Conservation (phyloP, 129 eudicot genomes). For the Centrapalus pauciflorus region DNA sequence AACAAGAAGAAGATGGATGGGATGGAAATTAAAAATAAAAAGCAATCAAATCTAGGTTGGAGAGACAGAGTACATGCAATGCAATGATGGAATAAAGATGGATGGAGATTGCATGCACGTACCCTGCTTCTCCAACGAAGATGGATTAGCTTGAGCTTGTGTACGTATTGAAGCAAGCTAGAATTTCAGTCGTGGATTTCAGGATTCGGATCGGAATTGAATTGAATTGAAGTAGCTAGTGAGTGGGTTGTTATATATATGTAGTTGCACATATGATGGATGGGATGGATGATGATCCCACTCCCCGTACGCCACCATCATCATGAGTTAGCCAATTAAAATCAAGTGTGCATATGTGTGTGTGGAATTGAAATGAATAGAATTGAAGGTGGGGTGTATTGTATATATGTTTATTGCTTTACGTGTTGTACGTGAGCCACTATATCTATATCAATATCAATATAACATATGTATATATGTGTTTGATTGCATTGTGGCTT, state of each 20-base stretch:
- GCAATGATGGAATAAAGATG: too few species aligned
- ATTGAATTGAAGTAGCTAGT: too few species aligned
- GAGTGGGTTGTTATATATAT: constrained; percentile 20
- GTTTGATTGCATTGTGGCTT: constrained; percentile 23
- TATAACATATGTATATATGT: too few species aligned
- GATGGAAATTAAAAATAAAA: background rate
- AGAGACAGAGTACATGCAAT: constrained; percentile 23
- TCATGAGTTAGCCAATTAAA: constrained; percentile 11
- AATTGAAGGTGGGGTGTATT: constrained; percentile 5
- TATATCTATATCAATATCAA: too few species aligned
- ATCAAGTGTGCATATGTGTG: background rate
- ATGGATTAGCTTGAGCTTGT: constrained; percentile 6
- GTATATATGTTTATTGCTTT: constrained; percentile 33
- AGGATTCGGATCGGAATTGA: too few species aligned
- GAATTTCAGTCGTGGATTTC: too few species aligned
- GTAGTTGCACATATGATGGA: background rate
- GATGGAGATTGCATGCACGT: too few species aligned
- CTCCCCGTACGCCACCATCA: constrained; percentile 27
- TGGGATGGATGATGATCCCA: background rate
- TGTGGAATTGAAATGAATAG: too few species aligned
- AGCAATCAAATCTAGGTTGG: constrained; percentile 22
- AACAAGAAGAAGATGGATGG: too few species aligned
- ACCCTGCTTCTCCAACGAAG: constrained; percentile 47
- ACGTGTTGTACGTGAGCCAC: constrained; percentile 33
- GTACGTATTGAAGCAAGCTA: too few species aligned